Evolutionary conservation across 371 early-diverging fungal genomes (phyloP).

Genomic region (Mucor sp.): DNA sequence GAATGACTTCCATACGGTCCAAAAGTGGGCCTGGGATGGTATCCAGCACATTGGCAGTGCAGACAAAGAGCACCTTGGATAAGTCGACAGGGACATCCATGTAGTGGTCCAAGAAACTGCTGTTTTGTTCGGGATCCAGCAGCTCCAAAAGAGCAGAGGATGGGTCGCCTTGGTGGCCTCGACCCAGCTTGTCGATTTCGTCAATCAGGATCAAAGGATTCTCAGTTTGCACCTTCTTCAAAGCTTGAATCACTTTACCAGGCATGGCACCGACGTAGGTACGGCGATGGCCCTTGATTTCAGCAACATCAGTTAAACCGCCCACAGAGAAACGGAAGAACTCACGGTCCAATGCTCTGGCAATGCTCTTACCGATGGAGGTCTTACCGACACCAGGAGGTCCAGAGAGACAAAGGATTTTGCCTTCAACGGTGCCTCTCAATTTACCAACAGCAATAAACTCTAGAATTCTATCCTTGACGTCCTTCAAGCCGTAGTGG

Average conservation of each 20-base stretch:
- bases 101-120: slow-evolving; percentile 96
- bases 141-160: slow-evolving; percentile 95
- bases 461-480: slow-evolving; percentile 97
- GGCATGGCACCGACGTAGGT: slow-evolving; percentile 99
- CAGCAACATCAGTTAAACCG: slow-evolving; percentile 96
- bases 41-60: slow-evolving; percentile 95
- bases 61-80: slow-evolving; percentile 95
- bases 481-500: slow-evolving; percentile 98
- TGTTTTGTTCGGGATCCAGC: slow-evolving; percentile 97
- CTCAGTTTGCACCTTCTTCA: slow-evolving; percentile 96
- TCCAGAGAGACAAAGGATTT: slow-evolving; percentile 94
- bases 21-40: slow-evolving; percentile 96
- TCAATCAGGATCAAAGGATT: slow-evolving; percentile 97
- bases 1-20: slow-evolving; percentile 98
- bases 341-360: slow-evolving; percentile 90
- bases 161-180: slow-evolving; percentile 96
- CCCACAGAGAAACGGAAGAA: slow-evolving; percentile 97
- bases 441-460: slow-evolving; percentile 98
- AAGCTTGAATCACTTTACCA: slow-evolving; percentile 97
- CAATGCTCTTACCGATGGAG: slow-evolving; percentile 96
- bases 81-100: slow-evolving; percentile 98
- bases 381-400: slow-evolving; percentile 99
- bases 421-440: slow-evolving; percentile 93
- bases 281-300: slow-evolving; percentile 97
- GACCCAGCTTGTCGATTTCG: slow-evolving; percentile 98